Base-by-base conservation (phyloP, 1,284 basidiomycete genomes). In the Boletus hoseneyae region DNA sequence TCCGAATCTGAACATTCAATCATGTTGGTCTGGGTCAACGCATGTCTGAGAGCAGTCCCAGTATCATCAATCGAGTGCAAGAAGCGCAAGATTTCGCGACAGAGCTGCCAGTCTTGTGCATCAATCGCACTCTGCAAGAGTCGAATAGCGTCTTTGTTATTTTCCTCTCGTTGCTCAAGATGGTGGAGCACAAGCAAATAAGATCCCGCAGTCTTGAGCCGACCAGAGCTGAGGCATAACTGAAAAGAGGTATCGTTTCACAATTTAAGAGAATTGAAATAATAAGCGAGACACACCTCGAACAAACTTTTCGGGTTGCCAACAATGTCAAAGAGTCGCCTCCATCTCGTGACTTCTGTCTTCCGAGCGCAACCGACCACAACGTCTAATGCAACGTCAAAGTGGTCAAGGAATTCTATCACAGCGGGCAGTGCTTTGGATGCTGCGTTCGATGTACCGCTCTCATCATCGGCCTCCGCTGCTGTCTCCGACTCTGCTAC, bases 321-420 rank as follows among this genome's bases (percentile, higher is more conserved):
- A 5, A 97, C 94, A 15, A 91, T 79, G 49, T 83, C 84, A 65
- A 99, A 99, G 21, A 99, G 72, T 51, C 86, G 79, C 32, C 79
- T 79, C 97, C 97, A 99, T 41, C 90, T 74, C 6, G 90, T 87
- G 61, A 96, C 83, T 69, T 99, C 97, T 4, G 94, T 99, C 73
- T 99, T 99, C 42, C 97, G 78, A 8, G 97, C 97, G 63, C 96
- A 98, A 6, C 90, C 87, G 8, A 98, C 96, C 2, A 99, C 91
- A 5, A 99, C 94, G 53, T 97, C 91, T 47, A 98, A 73, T 4
- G 89, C 82, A 46, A 83, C 86, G 51, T 93, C 87, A 65, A 98
- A 99, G 66, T 98, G 85, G 64, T 99, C 96, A 57, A 99, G 72
- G 63, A 99, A 99, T 55, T 91, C 88, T 47, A 97, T 78, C 2